Conservation (phyloP, 371 early-diverging fungal genomes). For the Syncephalastrum sp. region DNA sequence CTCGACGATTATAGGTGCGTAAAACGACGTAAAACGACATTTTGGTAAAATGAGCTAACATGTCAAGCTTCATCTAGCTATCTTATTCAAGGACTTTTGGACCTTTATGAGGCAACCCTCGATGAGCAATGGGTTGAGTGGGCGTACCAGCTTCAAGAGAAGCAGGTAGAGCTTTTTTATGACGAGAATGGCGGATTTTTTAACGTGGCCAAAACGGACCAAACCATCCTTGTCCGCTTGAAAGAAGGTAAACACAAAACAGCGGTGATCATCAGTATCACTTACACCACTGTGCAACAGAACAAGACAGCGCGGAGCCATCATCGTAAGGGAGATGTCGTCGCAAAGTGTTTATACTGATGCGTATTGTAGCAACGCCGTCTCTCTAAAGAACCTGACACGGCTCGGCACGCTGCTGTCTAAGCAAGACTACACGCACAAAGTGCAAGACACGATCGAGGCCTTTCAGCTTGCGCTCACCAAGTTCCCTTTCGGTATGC, state of each 20-base stretch:
- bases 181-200: slow-evolving; percentile 60
- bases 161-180: slow-evolving; percentile 59
- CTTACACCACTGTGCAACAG: slow-evolving; percentile 19
- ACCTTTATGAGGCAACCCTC: slow-evolving; percentile 56
- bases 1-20: slow-evolving; percentile 63
- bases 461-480: slow-evolving; percentile 29
- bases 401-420: slow-evolving; percentile 37
- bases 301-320: slow-evolving; percentile 71
- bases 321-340: slow-evolving; percentile 35
- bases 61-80: slow-evolving; percentile 18
- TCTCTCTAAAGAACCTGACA: slow-evolving; percentile 41
- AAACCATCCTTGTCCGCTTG: slow-evolving; percentile 51
- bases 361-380: slow-evolving; percentile 32
- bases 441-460: slow-evolving; percentile 33
- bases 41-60: not conserved
- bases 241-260: slow-evolving; percentile 52
- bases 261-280: not conserved
- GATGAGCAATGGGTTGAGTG: slow-evolving; percentile 58
- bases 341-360: not conserved
- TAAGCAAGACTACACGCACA: slow-evolving; percentile 18
- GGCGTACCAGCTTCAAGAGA: slow-evolving; percentile 56
- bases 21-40: not conserved
- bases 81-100: slow-evolving; percentile 52
- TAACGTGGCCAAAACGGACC: slow-evolving; percentile 42
- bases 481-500: slow-evolving; percentile 41